These are phyloP conservation scores for Phyllosticta citrichinensis DNA, from an alignment of 2,329 filamentous ascomycete species.

Conservation along the genomic window DNA sequence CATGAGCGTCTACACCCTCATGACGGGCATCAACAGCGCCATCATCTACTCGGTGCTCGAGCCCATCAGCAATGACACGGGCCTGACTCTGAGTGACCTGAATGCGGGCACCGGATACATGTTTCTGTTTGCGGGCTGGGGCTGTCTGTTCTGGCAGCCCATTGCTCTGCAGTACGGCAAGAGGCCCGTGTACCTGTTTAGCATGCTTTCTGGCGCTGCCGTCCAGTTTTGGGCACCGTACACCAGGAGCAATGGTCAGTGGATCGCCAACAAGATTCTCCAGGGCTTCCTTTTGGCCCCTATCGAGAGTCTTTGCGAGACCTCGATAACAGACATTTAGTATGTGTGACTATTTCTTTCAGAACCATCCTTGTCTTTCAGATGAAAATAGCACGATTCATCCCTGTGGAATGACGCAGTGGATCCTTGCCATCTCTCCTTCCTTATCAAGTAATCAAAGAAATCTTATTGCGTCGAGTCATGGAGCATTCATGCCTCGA, in stretches of 20 bases:
- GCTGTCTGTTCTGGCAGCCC: slow-evolving; percentile 43
- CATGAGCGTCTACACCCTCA: slow-evolving; percentile 39
- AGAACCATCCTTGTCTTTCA: neutral
- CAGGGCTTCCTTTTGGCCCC: slow-evolving; percentile 40
- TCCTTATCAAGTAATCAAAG: neutral
- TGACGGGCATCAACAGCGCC: slow-evolving; percentile 39
- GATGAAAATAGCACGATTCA: neutral
- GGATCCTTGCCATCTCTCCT: neutral
- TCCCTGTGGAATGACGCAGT: neutral
- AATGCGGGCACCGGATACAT: slow-evolving; percentile 43
- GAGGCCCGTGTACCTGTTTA: slow-evolving; percentile 38
- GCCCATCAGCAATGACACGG: slow-evolving; percentile 38
- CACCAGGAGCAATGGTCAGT: slow-evolving; percentile 35
- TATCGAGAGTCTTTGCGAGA: slow-evolving; percentile 40
- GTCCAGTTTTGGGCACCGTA: slow-evolving; percentile 34
- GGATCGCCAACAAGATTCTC: slow-evolving; percentile 38
- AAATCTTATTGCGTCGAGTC: neutral
- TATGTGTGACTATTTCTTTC: neutral
- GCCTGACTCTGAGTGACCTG: slow-evolving; percentile 34
- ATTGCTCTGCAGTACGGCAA: slow-evolving; percentile 45
- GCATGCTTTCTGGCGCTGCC: slow-evolving; percentile 28
- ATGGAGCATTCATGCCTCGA: neutral
- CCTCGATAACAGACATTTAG: slow-evolving; percentile 34
- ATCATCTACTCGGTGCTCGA: slow-evolving; percentile 42
- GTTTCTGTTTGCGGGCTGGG: slow-evolving; percentile 44